These are phyloP conservation scores for Dioszegia crocea DNA, from an alignment of 768 basidiomycete genomes.

Conservation along the genomic window DNA sequence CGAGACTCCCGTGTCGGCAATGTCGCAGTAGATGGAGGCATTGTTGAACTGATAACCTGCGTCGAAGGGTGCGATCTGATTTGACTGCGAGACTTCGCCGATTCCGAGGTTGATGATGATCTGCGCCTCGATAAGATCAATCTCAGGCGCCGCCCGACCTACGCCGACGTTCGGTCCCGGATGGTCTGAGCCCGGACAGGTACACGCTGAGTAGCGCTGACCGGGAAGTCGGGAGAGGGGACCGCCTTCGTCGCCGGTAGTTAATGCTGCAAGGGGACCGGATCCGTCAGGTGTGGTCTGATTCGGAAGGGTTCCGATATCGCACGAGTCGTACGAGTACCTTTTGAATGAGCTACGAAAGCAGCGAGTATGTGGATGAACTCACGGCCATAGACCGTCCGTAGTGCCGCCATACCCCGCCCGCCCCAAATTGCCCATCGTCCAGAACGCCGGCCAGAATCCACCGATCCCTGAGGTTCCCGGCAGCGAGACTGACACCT, in stretches of 20 bases:
- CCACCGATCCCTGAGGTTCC: constrained; percentile 39
- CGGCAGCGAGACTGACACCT: constrained; percentile 56
- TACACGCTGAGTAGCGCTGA: constrained; percentile 63
- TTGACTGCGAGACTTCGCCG: constrained; percentile 64
- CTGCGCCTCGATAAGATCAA: constrained; percentile 77
- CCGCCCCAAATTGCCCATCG: constrained; percentile 72
- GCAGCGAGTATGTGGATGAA: constrained; percentile 53
- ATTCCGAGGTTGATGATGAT: constrained; percentile 34
- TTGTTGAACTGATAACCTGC: constrained; percentile 53
- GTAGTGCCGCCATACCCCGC: constrained; percentile 82
- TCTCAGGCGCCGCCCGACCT: constrained; percentile 82
- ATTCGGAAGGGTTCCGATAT: constrained; percentile 40
- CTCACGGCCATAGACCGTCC: constrained; percentile 57
- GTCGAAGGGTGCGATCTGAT: constrained; percentile 65
- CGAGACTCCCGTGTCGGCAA: constrained; percentile 46
- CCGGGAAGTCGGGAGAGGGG: constrained; percentile 48
- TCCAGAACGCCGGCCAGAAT: constrained; percentile 59
- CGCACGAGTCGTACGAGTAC: constrained; percentile 47
- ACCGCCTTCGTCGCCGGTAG: constrained; percentile 37
- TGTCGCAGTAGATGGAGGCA: constrained; percentile 23
- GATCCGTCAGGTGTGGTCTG: constrained; percentile 38
- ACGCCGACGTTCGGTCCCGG: constrained; percentile 67
- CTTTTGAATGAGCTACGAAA: too few species aligned
- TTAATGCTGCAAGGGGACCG: constrained; percentile 38
- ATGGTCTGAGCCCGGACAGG: constrained; percentile 69